Evolutionary conservation across 768 basidiomycete species (phyloP).

Genomic region (Rhizopogon rudus): DNA sequence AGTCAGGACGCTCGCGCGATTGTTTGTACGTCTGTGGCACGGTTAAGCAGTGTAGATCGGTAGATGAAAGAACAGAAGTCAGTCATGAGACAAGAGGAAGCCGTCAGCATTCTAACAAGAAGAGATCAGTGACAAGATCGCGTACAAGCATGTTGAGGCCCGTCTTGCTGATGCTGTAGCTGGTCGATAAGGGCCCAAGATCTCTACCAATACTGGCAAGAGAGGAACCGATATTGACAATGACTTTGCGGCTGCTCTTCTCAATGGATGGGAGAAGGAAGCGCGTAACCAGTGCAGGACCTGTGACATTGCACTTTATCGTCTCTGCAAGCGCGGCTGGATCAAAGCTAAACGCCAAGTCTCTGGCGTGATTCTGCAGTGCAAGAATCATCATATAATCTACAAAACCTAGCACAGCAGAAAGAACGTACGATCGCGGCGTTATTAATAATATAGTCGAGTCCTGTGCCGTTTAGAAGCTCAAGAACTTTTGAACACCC

Average conservation of each 20-base stretch:
- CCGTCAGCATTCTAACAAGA: background rate
- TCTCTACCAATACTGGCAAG: constrained; percentile 25
- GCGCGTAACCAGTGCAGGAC: constrained; percentile 29
- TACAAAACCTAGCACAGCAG: background rate
- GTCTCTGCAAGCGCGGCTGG: constrained; percentile 9
- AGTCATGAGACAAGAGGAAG: background rate
- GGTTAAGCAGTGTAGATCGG: too few relatives aligned
- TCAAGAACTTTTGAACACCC: constrained; percentile 17
- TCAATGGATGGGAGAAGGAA: constrained; percentile 31
- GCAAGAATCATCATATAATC: background rate
- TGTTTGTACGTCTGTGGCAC: constrained; percentile 8
- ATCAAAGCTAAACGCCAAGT: constrained; percentile 23
- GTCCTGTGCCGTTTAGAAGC: constrained; percentile 20
- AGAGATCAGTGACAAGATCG: constrained; percentile 13
- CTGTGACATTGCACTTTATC: constrained; percentile 28
- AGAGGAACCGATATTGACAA: constrained; percentile 31
- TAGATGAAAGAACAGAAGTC: background rate
- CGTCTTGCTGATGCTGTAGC: constrained; percentile 11
- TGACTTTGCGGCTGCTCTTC: constrained; percentile 25
- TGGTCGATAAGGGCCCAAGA: constrained; percentile 1
- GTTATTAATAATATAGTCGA: constrained; percentile 36
- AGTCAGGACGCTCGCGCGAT: constrained; percentile 9
- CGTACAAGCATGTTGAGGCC: constrained; percentile 10
- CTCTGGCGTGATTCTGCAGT: constrained; percentile 15
- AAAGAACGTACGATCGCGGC: constrained; percentile 30